Evolutionary conservation across 139 green algal species (phyloP).

Genomic region (Haematococcus lacustris): DNA sequence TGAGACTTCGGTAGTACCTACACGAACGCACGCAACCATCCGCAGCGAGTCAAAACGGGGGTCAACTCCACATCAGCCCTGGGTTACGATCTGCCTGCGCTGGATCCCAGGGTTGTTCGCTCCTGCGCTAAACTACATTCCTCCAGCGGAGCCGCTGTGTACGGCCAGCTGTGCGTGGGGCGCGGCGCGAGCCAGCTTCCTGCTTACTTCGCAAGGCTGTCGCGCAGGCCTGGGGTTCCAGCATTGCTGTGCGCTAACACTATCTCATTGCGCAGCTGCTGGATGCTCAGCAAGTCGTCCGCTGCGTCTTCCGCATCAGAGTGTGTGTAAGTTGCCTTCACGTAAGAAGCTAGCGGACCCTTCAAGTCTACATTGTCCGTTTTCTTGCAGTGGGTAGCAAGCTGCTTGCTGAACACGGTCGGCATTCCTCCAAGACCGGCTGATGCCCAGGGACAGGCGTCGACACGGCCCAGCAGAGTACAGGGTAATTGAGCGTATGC

Average conservation of each 20-base stretch:
- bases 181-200: too few relatives aligned
- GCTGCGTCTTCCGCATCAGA: conserved; percentile 49
- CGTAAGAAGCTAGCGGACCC: conserved; percentile 41
- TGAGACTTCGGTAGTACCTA: conserved; percentile 82
- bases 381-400: conserved; percentile 71
- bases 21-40: too few relatives aligned
- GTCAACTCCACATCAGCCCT: too few relatives aligned
- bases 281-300: conserved; percentile 61
- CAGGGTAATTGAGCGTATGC: too few relatives aligned
- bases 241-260: conserved; percentile 15
- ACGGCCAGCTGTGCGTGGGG: too few relatives aligned
- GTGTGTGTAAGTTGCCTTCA: conserved; percentile 49
- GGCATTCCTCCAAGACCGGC: too few relatives aligned
- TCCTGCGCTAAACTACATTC: too few relatives aligned
- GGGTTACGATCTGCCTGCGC: too few relatives aligned
- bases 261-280: conserved; percentile 50
- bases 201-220: conserved; percentile 58
- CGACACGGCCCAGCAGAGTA: too few relatives aligned
- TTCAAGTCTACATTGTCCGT: conserved; percentile 59
- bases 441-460: too few relatives aligned
- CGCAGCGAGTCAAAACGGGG: too few relatives aligned
- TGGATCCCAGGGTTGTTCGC: background rate
- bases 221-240: conserved; percentile 28
- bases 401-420: conserved; percentile 14
- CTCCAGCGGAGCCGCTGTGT: too few relatives aligned